Evolutionary conservation across 768 basidiomycete species (phyloP).

Genomic region (Hericium alpestre): DNA sequence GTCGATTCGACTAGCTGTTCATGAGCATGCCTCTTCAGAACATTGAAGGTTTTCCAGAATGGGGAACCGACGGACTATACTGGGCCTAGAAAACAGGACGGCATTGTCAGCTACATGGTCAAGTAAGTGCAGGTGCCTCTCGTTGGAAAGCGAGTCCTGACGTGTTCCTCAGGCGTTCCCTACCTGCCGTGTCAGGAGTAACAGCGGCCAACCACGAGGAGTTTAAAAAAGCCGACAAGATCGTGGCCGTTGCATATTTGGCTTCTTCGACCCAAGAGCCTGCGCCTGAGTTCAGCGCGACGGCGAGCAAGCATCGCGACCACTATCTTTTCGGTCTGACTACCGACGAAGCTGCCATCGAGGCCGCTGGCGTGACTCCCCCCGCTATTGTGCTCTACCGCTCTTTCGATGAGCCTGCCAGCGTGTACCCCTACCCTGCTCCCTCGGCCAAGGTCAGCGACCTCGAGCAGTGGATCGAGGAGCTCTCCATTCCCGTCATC

Average conservation of each 20-base stretch:
- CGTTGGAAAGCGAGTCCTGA: slow-evolving; percentile 2
- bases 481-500: slow-evolving; percentile 77
- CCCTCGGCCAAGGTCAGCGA: slow-evolving; percentile 47
- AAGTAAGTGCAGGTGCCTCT: slow-evolving; percentile 42
- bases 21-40: slow-evolving; percentile 32
- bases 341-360: slow-evolving; percentile 58
- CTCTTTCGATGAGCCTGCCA: slow-evolving; percentile 74
- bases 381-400: slow-evolving; percentile 92
- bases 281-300: slow-evolving; percentile 61
- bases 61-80: slow-evolving; percentile 72
- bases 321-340: slow-evolving; percentile 86
- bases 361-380: slow-evolving; percentile 61
- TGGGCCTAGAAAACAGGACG: slow-evolving; percentile 89
- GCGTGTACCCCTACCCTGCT: slow-evolving; percentile 53
- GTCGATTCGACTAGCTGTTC: not conserved
- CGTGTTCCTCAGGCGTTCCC: slow-evolving; percentile 58
- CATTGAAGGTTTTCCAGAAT: slow-evolving; percentile 84
- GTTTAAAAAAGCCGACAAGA: slow-evolving; percentile 80
- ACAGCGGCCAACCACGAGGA: slow-evolving; percentile 68
- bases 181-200: slow-evolving; percentile 85
- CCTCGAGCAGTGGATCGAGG: slow-evolving; percentile 68
- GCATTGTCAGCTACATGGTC: slow-evolving; percentile 92
- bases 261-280: slow-evolving; percentile 61
- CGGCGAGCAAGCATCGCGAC: slow-evolving; percentile 84
- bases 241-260: slow-evolving; percentile 83